Conservation (phyloP, 352 stramenopile species). For the Phytopythium cucurbitacearum region DNA sequence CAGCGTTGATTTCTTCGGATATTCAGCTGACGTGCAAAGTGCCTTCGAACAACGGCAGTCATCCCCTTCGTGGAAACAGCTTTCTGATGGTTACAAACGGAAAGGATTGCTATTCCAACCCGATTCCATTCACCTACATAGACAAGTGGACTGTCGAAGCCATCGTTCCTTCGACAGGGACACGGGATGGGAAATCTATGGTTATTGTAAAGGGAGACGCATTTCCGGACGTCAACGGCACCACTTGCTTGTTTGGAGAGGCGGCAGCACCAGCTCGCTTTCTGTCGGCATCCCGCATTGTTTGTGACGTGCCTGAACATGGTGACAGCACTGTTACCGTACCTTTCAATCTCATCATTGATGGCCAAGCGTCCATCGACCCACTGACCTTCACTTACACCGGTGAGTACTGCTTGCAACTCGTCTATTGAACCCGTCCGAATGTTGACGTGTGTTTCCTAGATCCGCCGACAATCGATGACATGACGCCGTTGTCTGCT, state of each 20-base stretch:
- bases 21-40: slow-evolving; percentile 33
- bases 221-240: slow-evolving; percentile 21
- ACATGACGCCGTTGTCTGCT: slow-evolving; percentile 21
- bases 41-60: slow-evolving; percentile 19
- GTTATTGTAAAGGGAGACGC: slow-evolving; percentile 27
- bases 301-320: slow-evolving; percentile 16
- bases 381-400: slow-evolving; percentile 35
- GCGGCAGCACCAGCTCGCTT: slow-evolving; percentile 11
- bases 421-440: background rate
- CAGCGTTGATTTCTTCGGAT: slow-evolving; percentile 30
- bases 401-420: slow-evolving; percentile 21
- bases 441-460: slow-evolving; percentile 1
- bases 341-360: slow-evolving; percentile 45
- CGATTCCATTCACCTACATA: slow-evolving; percentile 46
- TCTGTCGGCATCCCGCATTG: slow-evolving; percentile 18
- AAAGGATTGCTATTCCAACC: slow-evolving; percentile 55
- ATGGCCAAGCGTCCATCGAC: slow-evolving; percentile 45
- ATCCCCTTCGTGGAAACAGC: slow-evolving; percentile 13
- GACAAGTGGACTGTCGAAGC: slow-evolving; percentile 22
- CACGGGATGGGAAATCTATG: slow-evolving; percentile 26
- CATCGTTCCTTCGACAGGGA: slow-evolving; percentile 19
- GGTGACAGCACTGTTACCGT: slow-evolving; percentile 9
- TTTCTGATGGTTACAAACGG: slow-evolving; percentile 61
- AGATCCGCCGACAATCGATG: slow-evolving; percentile 35
- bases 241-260: slow-evolving; percentile 37